Percentiles rank a stretch among this genome's conserved stretches.
Conservation (phyloP, 2,329 filamentous ascomycete species). For the Diaporthe batatas region DNA sequence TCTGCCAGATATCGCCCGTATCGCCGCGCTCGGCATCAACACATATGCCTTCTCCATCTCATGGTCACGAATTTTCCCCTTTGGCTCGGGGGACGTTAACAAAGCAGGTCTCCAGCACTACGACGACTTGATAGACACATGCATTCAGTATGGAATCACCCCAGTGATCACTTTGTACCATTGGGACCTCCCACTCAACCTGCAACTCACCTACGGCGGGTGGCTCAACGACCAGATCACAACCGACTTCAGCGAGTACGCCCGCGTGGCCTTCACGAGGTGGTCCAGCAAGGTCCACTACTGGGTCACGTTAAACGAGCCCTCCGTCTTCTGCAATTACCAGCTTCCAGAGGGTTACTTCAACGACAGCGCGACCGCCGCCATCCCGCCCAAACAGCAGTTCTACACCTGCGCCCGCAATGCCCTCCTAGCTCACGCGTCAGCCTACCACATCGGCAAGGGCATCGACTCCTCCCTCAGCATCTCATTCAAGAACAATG, state of each 20-base stretch:
- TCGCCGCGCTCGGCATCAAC: constrained; percentile 34
- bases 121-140: constrained; percentile 33
- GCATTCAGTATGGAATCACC: constrained; percentile 22
- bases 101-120: constrained; percentile 24
- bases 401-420: constrained; percentile 20
- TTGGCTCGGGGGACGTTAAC: constrained; percentile 14
- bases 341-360: constrained; percentile 27
- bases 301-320: constrained; percentile 32
- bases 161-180: constrained; percentile 23
- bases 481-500: constrained; percentile 34
- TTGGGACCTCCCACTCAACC: constrained; percentile 34
- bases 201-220: constrained; percentile 25
- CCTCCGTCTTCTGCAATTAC: constrained; percentile 17
- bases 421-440: constrained; percentile 19
- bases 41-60: constrained; percentile 31
- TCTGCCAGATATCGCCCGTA: constrained; percentile 25
- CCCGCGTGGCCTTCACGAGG: constrained; percentile 10
- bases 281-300: constrained; percentile 29
- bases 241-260: constrained; percentile 34
- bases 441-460: constrained; percentile 31
- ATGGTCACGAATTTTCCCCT: constrained; percentile 33
- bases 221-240: constrained; percentile 35
- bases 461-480: constrained; percentile 1
- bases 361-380: constrained; percentile 15
- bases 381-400: constrained; percentile 1